These are phyloP conservation scores for Coffea eugenioides DNA, from an alignment of 257 asterid genomes.

Conservation along the genomic window DNA sequence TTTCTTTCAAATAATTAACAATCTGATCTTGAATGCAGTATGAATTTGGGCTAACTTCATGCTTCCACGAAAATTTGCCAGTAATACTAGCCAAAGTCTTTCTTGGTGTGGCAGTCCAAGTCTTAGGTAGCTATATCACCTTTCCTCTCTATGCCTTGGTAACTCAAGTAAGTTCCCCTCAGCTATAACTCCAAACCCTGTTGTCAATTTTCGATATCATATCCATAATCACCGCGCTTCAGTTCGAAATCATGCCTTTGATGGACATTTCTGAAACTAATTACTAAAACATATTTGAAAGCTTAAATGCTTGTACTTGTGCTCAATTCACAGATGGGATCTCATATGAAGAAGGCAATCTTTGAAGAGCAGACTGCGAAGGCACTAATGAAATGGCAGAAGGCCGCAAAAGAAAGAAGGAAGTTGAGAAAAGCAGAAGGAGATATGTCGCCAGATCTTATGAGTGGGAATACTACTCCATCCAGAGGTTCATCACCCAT, in stretches of 20 bases:
- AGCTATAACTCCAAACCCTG: background rate
- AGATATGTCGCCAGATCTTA: constrained; percentile 3
- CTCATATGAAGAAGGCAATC: constrained; percentile 27
- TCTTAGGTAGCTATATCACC: constrained; percentile 26
- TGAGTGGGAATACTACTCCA: constrained; percentile 11
- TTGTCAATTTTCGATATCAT: background rate
- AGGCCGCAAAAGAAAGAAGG: constrained; percentile 23
- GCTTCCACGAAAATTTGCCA: constrained; percentile 20
- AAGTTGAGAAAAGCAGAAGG: constrained; percentile 16
- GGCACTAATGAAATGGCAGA: constrained; percentile 32
- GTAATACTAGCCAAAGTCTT: constrained; percentile 9
- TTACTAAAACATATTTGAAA: background rate
- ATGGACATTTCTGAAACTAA: background rate
- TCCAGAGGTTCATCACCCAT: constrained; percentile 10
- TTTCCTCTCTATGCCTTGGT: constrained; percentile 29
- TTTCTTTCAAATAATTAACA: background rate
- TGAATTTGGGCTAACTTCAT: constrained; percentile 15
- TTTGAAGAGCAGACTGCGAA: constrained; percentile 26
- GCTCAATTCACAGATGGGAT: constrained; percentile 25
- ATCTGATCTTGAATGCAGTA: constrained; percentile 18
- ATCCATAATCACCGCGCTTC: background rate
- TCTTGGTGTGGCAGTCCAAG: constrained; percentile 18
- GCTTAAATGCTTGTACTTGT: background rate
- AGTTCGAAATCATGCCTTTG: background rate
- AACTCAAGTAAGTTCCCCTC: constrained; percentile 17